Conservation (phyloP, 1,284 basidiomycete species). For the Papiliotrema terrestris region DNA sequence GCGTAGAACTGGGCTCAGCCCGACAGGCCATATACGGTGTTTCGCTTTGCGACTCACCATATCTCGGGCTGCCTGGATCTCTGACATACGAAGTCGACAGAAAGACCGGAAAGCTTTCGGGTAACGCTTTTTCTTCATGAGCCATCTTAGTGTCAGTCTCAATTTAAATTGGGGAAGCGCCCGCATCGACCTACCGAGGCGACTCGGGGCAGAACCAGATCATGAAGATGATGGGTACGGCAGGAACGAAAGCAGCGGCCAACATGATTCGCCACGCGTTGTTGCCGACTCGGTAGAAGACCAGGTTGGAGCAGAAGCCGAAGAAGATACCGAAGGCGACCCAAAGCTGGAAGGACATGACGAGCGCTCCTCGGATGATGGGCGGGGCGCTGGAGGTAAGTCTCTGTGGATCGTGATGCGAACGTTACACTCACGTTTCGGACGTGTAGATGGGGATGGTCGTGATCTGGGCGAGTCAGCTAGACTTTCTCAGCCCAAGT, state of each 20-base stretch:
- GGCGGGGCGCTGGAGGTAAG: slow-evolving; percentile 38
- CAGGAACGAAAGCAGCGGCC: slow-evolving; percentile 49
- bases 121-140: slow-evolving; percentile 67
- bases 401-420: background rate
- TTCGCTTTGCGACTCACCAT: too few species aligned
- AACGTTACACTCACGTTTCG: slow-evolving; percentile 19
- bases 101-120: slow-evolving; percentile 63
- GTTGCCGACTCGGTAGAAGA: slow-evolving; percentile 22
- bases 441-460: slow-evolving; percentile 43
- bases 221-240: slow-evolving; percentile 54
- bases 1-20: slow-evolving; percentile 26
- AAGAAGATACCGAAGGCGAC: slow-evolving; percentile 52
- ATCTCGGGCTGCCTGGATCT: slow-evolving; percentile 70
- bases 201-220: slow-evolving; percentile 59
- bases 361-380: slow-evolving; percentile 52
- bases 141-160: slow-evolving; percentile 51
- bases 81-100: slow-evolving; percentile 60
- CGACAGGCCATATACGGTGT: slow-evolving; percentile 55
- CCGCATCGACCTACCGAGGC: slow-evolving; percentile 55
- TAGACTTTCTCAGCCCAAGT: background rate
- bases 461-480: background rate
- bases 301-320: slow-evolving; percentile 30
- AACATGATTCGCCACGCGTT: slow-evolving; percentile 51
- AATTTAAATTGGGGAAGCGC: too few species aligned
- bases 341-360: slow-evolving; percentile 50